phyloP scores from a whole-genome alignment of 805 yeast species.

The Pichia insulana region DNA sequence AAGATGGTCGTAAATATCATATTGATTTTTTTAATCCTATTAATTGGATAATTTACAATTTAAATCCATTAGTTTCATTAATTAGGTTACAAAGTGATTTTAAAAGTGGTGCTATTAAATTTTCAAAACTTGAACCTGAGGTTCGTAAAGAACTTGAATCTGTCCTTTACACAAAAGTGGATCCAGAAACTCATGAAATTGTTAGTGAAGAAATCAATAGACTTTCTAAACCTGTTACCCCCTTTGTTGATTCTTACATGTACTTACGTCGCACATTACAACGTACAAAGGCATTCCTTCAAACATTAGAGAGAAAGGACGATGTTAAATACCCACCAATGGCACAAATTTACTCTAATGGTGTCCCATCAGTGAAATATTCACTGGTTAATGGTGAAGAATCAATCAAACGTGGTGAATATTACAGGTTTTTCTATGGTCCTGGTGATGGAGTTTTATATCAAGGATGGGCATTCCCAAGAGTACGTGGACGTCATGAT shows the following conservation, averaged over 20 bases:
- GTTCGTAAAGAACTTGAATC: slow-evolving; percentile 1
- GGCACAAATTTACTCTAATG: slow-evolving; percentile 72
- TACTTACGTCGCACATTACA: slow-evolving; percentile 57
- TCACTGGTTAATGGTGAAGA: slow-evolving; percentile 53
- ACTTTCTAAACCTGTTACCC: slow-evolving; percentile 9
- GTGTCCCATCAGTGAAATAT: slow-evolving; percentile 80
- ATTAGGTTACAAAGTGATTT: slow-evolving; percentile 15
- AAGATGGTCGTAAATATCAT: slow-evolving; percentile 37
- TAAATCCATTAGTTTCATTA: slow-evolving; percentile 62
- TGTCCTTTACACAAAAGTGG: slow-evolving; percentile 4
- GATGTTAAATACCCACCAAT: slow-evolving; percentile 64
- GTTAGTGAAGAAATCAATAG: slow-evolving; percentile 8
- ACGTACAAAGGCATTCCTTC: slow-evolving; percentile 48
- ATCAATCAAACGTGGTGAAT: slow-evolving; percentile 63
- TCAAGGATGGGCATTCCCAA: slow-evolving; percentile 77
- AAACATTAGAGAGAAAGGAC: slow-evolving; percentile 46
- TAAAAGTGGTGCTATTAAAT: not conserved
- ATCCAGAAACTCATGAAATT: slow-evolving; percentile 4
- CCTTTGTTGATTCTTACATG: slow-evolving; percentile 26
- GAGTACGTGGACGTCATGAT: slow-evolving; percentile 18
- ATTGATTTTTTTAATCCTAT: slow-evolving; percentile 75
- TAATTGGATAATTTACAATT: slow-evolving; percentile 66
- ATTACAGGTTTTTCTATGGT: slow-evolving; percentile 71
- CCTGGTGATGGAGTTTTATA: slow-evolving; percentile 93
- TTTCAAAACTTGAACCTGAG: slow-evolving; percentile 1